Evolutionary conservation across 2,329 filamentous ascomycete species (phyloP).

Genomic region (Pseudogymnoascus sp.): DNA sequence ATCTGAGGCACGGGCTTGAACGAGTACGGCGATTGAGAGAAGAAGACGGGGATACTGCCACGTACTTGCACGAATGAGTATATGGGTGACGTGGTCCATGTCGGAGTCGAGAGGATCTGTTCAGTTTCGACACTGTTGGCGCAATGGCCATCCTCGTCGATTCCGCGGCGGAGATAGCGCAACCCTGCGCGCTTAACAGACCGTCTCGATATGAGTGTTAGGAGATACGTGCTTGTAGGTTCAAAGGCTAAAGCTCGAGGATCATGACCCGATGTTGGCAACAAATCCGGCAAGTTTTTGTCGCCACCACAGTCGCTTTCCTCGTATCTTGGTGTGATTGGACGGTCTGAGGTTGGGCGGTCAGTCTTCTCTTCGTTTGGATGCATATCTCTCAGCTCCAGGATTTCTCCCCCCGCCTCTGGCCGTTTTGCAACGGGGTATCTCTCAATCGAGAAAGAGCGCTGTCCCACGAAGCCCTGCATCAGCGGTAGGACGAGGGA

Average conservation of each 20-base stretch:
- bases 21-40: constrained; percentile 88
- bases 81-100: constrained; percentile 56
- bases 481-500: constrained; percentile 71
- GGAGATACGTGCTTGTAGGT: constrained; percentile 34
- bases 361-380: constrained; percentile 11
- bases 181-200: constrained; percentile 80
- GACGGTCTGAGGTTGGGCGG: neutral
- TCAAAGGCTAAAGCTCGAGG: neutral
- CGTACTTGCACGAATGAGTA: constrained; percentile 83
- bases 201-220: constrained; percentile 88
- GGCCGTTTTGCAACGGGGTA: constrained; percentile 37
- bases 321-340: neutral
- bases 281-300: neutral
- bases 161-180: constrained; percentile 79
- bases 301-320: neutral
- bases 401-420: constrained; percentile 37
- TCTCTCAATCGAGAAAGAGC: constrained; percentile 64
- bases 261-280: neutral
- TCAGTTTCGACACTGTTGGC: constrained; percentile 94
- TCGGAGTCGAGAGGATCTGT: constrained; percentile 70
- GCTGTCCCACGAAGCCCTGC: constrained; percentile 90
- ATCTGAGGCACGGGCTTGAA: constrained; percentile 79
- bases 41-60: constrained; percentile 90
- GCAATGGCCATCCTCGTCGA: constrained; percentile 80
- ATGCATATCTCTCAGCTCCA: constrained; percentile 32